These are phyloP conservation scores for Suhomyces kilbournensis DNA, from an alignment of 805 yeast species.

Conservation along the genomic window DNA sequence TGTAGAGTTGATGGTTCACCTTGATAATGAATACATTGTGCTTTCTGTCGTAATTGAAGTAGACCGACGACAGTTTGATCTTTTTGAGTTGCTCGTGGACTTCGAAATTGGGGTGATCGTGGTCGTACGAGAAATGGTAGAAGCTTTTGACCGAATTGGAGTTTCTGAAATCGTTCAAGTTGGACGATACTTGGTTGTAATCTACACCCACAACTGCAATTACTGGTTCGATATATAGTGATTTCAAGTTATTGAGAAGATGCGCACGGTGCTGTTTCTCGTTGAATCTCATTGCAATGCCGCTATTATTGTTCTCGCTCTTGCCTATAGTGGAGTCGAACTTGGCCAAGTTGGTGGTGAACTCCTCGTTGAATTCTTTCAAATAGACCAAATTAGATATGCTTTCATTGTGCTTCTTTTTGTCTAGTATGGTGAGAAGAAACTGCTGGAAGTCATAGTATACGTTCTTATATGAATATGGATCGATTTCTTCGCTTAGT, in stretches of 20 bases:
- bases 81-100: slow-evolving; percentile 3
- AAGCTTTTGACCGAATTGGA: slow-evolving; percentile 23
- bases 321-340: slow-evolving; percentile 12
- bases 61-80: slow-evolving; percentile 16
- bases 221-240: slow-evolving; percentile 39
- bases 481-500: slow-evolving; percentile 11
- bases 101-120: neutral
- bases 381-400: slow-evolving; percentile 12
- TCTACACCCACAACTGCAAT: slow-evolving; percentile 32
- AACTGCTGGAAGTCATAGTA: slow-evolving; percentile 22
- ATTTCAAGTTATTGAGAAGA: slow-evolving; percentile 31
- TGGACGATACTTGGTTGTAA: slow-evolving; percentile 29
- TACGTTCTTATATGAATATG: slow-evolving; percentile 19
- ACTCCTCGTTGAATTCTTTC: slow-evolving; percentile 16
- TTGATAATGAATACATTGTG: slow-evolving; percentile 23
- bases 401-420: slow-evolving; percentile 7
- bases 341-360: slow-evolving; percentile 16
- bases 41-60: slow-evolving; percentile 17
- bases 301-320: slow-evolving; percentile 18
- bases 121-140: slow-evolving; percentile 12
- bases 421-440: slow-evolving; percentile 10
- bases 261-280: slow-evolving; percentile 37
- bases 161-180: slow-evolving; percentile 22
- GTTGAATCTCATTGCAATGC: slow-evolving; percentile 13
- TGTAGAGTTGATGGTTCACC: slow-evolving; percentile 18